These are phyloP conservation scores for Ophiostoma pallidulum DNA, from an alignment of 2,329 filamentous ascomycete species.

Conservation along the genomic window DNA sequence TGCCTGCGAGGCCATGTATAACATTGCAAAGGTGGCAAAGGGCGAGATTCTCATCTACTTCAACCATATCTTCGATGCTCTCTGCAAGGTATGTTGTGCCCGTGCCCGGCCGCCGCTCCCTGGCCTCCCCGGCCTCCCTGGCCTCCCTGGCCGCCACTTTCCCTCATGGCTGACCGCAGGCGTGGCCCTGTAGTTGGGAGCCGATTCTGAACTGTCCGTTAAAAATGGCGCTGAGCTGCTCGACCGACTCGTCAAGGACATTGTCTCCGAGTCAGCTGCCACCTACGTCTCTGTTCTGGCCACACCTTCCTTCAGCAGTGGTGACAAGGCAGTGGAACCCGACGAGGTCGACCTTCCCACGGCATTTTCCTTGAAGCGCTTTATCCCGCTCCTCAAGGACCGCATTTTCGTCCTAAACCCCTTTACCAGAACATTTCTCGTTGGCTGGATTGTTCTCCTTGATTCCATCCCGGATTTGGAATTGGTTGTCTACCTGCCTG, in stretches of 20 bases:
- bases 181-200: slow-evolving; percentile 52
- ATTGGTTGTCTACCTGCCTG: slow-evolving; percentile 82
- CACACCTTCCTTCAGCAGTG: slow-evolving; percentile 32
- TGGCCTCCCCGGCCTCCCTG: slow-evolving; percentile 20
- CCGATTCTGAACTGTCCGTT: slow-evolving; percentile 91
- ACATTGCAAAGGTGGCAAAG: slow-evolving; percentile 98
- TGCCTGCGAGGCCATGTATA: slow-evolving; percentile 99
- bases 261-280: slow-evolving; percentile 87
- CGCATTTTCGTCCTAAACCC: slow-evolving; percentile 91
- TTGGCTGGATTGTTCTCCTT: slow-evolving; percentile 88
- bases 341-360: slow-evolving; percentile 53
- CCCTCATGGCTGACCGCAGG: neutral
- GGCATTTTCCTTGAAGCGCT: slow-evolving; percentile 82
- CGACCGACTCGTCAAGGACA: slow-evolving; percentile 90
- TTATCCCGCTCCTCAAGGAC: slow-evolving; percentile 89
- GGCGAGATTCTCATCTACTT: slow-evolving; percentile 96
- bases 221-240: slow-evolving; percentile 96
- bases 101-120: neutral
- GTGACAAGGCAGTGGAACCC: slow-evolving; percentile 33
- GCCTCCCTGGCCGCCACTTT: neutral
- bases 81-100: slow-evolving; percentile 66
- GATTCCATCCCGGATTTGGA: slow-evolving; percentile 97
- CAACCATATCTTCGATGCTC: slow-evolving; percentile 94
- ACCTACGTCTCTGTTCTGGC: slow-evolving; percentile 90
- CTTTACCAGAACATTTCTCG: slow-evolving; percentile 88